Conservation (phyloP, 164 flowering plant species). For the Hamamelis virginiana region DNA sequence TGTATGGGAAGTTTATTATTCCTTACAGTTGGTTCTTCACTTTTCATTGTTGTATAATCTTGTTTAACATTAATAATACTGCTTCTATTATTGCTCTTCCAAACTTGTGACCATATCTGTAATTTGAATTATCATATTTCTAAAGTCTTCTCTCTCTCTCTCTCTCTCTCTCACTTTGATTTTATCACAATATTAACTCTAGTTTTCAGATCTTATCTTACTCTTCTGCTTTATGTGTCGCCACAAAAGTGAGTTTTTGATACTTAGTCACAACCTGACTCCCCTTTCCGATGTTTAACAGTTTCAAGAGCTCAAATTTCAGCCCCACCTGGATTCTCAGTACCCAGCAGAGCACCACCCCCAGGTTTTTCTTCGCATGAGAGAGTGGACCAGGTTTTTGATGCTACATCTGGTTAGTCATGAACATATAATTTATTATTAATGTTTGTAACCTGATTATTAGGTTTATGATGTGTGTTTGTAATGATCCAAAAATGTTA, state of each 20-base stretch:
- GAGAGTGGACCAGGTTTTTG: conserved; percentile 55
- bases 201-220: background rate
- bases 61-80: no score
- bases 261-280: background rate
- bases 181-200: background rate
- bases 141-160: no score
- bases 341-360: conserved; percentile 71
- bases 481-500: no score
- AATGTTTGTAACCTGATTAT: no score
- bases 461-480: no score
- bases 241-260: background rate
- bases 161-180: no score
- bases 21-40: no score
- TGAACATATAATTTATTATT: background rate
- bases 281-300: conserved; percentile 21
- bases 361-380: conserved; percentile 87
- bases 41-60: no score
- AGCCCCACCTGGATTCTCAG: conserved; percentile 88
- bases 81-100: no score
- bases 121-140: no score
- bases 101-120: no score
- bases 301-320: conserved; percentile 69
- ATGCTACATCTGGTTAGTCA: conserved; percentile 37
- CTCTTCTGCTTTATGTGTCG: background rate
- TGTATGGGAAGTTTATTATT: no score